These are phyloP conservation scores for Casuarina cunninghamiana DNA, from an alignment of 306 rosid genomes.

Conservation along the genomic window DNA sequence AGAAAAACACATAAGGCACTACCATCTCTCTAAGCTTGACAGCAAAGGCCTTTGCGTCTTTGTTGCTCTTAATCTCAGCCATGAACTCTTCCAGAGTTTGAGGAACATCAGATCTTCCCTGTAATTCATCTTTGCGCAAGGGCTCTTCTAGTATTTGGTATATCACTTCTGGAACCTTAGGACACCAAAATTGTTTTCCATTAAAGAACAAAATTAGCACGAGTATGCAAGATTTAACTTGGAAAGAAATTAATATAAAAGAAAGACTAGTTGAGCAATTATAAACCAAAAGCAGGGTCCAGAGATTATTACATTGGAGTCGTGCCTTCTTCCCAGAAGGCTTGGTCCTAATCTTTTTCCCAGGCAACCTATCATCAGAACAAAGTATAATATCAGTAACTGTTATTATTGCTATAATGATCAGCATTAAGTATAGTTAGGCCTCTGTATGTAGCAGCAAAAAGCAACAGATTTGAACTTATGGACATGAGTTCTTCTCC, in stretches of 20 bases:
- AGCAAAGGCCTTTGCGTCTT: slow-evolving; percentile 80
- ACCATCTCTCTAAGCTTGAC: slow-evolving; percentile 93
- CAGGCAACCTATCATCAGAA: slow-evolving; percentile 70
- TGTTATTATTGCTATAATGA: not conserved
- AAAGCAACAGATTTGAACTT: not conserved
- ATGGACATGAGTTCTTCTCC: not conserved
- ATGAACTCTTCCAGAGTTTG: slow-evolving; percentile 86
- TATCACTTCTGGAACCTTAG: slow-evolving; percentile 90
- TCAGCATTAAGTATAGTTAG: too few relatives aligned
- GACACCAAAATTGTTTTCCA: slow-evolving; percentile 31
- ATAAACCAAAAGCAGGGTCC: slow-evolving; percentile 5
- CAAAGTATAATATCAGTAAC: slow-evolving; percentile 23
- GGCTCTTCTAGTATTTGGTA: slow-evolving; percentile 80
- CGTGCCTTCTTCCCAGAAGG: slow-evolving; percentile 76
- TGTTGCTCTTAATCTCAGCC: slow-evolving; percentile 61
- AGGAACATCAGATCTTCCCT: slow-evolving; percentile 82
- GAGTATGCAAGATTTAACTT: not conserved
- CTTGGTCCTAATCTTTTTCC: slow-evolving; percentile 87
- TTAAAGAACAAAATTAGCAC: slow-evolving; percentile 22
- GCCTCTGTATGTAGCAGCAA: not conserved
- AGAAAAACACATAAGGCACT: slow-evolving; percentile 1
- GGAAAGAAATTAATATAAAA: not conserved
- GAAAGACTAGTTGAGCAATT: not conserved
- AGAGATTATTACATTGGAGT: slow-evolving; percentile 68
- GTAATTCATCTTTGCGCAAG: slow-evolving; percentile 55